These are phyloP conservation scores for Trichomonas gallinae DNA, from an alignment of 208 protist species.

Conservation along the genomic window DNA sequence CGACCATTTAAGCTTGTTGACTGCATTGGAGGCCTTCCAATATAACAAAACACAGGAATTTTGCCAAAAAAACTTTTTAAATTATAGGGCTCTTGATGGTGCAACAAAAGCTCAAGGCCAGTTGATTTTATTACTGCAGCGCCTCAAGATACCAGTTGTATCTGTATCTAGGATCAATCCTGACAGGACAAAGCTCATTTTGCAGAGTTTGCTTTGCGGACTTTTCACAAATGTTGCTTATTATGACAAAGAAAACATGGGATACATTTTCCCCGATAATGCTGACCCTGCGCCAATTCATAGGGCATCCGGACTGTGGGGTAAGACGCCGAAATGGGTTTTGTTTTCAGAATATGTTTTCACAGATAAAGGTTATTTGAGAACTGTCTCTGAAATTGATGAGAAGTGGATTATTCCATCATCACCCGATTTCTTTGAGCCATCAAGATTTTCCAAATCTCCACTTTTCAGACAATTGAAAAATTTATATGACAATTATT, in stretches of 20 bases:
- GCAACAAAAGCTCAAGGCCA: background rate
- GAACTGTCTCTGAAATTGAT: background rate
- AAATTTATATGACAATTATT: background rate
- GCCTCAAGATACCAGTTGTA: background rate
- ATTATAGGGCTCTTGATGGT: background rate
- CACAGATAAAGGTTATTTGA: background rate
- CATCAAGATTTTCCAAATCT: background rate
- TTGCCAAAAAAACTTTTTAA: background rate
- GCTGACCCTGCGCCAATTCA: background rate
- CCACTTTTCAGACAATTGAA: background rate
- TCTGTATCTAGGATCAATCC: background rate
- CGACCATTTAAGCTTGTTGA: background rate
- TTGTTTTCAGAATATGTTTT: background rate
- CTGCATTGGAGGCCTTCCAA: background rate
- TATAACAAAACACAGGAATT: background rate
- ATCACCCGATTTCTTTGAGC: background rate
- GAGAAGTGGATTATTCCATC: background rate
- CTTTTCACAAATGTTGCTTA: background rate
- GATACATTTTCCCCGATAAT: background rate
- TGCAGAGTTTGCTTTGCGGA: background rate
- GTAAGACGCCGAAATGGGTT: background rate
- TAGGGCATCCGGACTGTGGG: background rate
- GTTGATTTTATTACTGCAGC: background rate
- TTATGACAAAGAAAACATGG: background rate
- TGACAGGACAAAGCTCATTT: background rate